A percentile compares a stretch with the other conserved stretches of the same genome.
These are phyloP conservation scores for Pseudotsuga menziesii DNA, from an alignment of 75 land plant genomes.

Conservation along the genomic window DNA sequence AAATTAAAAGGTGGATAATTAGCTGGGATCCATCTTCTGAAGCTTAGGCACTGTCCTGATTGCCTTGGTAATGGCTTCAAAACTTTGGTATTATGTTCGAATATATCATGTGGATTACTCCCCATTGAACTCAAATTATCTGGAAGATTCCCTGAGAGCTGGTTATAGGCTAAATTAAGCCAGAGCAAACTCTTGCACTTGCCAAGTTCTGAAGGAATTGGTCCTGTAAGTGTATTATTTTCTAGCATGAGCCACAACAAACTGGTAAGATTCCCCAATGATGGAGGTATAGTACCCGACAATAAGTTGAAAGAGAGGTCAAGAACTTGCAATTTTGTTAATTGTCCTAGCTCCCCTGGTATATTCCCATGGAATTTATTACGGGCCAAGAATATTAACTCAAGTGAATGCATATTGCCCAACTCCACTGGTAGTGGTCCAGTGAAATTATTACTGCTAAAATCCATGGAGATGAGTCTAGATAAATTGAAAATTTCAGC, in stretches of 20 bases:
- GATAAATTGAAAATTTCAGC: slow-evolving; percentile 37
- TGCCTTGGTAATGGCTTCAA: slow-evolving; percentile 17
- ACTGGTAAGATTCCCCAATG: slow-evolving; percentile 42
- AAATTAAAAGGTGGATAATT: slow-evolving; percentile 61
- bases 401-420: slow-evolving; percentile 24
- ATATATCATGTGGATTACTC: slow-evolving; percentile 25
- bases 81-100: slow-evolving; percentile 18
- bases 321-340: slow-evolving; percentile 39
- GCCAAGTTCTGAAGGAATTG: slow-evolving; percentile 66
- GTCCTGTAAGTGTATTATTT: slow-evolving; percentile 42
- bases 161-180: slow-evolving; percentile 59
- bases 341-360: slow-evolving; percentile 45
- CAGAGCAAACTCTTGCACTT: slow-evolving; percentile 57
- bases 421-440: slow-evolving; percentile 43
- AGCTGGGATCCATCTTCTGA: slow-evolving; percentile 82
- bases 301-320: slow-evolving; percentile 70
- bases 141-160: slow-evolving; percentile 43
- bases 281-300: slow-evolving; percentile 47
- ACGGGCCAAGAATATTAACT: slow-evolving; percentile 31
- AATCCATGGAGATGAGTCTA: slow-evolving; percentile 28
- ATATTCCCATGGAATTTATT: slow-evolving; percentile 49
- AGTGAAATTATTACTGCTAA: slow-evolving; percentile 60
- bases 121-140: slow-evolving; percentile 49
- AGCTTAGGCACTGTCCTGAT: slow-evolving; percentile 59
- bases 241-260: slow-evolving; percentile 67